phyloP scores from a whole-genome alignment of 169 alveolate species.

The Cryptosporidium ryanae region DNA sequence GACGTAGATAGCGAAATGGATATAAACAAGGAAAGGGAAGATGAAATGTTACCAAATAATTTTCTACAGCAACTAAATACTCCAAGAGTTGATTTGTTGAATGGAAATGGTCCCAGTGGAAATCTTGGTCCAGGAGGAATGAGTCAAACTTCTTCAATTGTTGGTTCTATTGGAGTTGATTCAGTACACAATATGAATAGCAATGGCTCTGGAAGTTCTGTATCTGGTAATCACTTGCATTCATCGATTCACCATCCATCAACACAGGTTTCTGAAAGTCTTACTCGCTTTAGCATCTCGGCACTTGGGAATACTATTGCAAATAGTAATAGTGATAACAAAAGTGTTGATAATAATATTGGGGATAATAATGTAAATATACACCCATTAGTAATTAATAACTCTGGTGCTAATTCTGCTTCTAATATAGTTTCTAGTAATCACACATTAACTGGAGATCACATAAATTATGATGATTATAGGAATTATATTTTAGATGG shows the following conservation, averaged over 20 bases:
- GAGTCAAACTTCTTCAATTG: constrained; percentile 1
- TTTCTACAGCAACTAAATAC: constrained; percentile 54
- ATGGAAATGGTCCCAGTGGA: constrained; percentile 36
- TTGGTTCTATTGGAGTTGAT: constrained; percentile 62
- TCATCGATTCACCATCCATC: constrained; percentile 33
- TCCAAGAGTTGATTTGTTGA: constrained; percentile 47
- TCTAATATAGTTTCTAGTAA: background rate
- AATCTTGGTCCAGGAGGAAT: background rate
- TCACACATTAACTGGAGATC: constrained; percentile 40
- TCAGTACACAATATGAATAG: constrained; percentile 29
- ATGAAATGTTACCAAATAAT: constrained; percentile 35
- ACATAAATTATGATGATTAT: constrained; percentile 64
- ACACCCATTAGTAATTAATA: constrained; percentile 29
- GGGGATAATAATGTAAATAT: constrained; percentile 19
- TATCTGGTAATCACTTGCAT: constrained; percentile 24
- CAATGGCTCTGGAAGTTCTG: background rate
- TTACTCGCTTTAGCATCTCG: constrained; percentile 45
- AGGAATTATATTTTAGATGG: constrained; percentile 66
- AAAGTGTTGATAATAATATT: constrained; percentile 9
- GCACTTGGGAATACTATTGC: constrained; percentile 16
- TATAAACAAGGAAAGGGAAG: constrained; percentile 60
- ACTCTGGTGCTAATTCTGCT: background rate
- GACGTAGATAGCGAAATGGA: constrained; percentile 73
- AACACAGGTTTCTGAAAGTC: constrained; percentile 2
- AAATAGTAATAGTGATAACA: constrained; percentile 2